These are phyloP conservation scores for Sinapis alba DNA, from an alignment of 441 rosid genomes.

Conservation along the genomic window DNA sequence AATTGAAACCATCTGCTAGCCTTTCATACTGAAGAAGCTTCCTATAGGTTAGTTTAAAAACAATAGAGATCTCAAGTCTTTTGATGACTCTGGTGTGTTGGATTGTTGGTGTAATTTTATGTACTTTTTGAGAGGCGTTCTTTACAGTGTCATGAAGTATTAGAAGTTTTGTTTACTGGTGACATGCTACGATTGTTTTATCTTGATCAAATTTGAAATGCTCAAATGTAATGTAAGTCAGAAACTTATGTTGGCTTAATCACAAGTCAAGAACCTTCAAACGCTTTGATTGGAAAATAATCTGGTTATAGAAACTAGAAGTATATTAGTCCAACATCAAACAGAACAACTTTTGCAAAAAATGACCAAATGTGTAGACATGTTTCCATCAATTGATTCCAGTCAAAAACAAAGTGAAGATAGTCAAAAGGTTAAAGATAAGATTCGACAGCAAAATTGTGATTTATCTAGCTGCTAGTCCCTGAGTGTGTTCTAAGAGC, in stretches of 20 bases:
- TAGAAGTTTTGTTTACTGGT: neutral
- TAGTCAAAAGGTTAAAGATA: neutral
- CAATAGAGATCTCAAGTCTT: neutral
- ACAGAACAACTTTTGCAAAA: neutral
- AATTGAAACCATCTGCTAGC: constrained; percentile 54
- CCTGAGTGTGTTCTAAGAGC: constrained; percentile 71
- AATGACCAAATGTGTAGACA: neutral
- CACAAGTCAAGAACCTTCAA: neutral
- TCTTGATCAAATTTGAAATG: neutral
- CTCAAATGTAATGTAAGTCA: neutral
- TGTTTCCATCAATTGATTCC: neutral
- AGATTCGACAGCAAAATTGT: constrained; percentile 2
- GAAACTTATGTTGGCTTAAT: neutral
- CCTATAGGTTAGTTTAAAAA: constrained; percentile 8
- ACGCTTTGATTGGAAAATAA: neutral
- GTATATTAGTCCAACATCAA: constrained; percentile 18
- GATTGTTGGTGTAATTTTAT: constrained; percentile 13
- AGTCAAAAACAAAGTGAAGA: neutral
- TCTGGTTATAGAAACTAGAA: neutral
- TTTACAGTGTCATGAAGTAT: constrained; percentile 1
- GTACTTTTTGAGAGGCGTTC: neutral
- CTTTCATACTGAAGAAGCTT: constrained; percentile 37
- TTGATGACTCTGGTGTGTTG: constrained; percentile 2
- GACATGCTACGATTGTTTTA: neutral
- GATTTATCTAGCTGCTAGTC: constrained; percentile 61